Base-by-base conservation (phyloP, 2,329 filamentous ascomycete genomes). In the Albifimbria verrucaria region DNA sequence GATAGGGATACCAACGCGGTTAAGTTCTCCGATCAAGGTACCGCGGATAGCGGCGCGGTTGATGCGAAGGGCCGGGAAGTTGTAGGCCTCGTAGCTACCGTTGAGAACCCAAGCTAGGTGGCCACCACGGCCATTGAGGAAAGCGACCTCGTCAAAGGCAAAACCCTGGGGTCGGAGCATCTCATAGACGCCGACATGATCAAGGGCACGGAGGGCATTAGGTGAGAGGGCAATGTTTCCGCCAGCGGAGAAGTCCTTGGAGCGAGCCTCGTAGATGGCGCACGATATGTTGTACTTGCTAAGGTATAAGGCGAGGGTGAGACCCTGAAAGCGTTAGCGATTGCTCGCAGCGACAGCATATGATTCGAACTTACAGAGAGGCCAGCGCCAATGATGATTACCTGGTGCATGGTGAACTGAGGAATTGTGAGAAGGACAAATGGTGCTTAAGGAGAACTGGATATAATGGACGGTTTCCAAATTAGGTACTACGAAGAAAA, bases 151-250 rank as follows among this genome's bases (percentile, higher is more conserved):
- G 6, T 77, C 71, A 57, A 80, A 78, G 11, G 74, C 68, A 59
- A 72, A 78, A 22, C 73, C 75, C 18, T 72, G 65, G 2, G 62
- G 54, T 15, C 65, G 65, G 49, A 81, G 66, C 2, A 70, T 66
- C 3, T 69, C 49, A 57, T 79, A 81, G 7, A 80, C 64, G 6
- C 68, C 73, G 1, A 82, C 61, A 1, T 58, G 60, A 58, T 81
- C 74, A 1, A 83, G 70, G 48, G 81, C 67, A 17, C 72, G 71
- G 7, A 83, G 69, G 2, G 77, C 76, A 53, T 82, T 82, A 3
- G 79, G 79, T 0, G 77, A 78, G 15, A 82, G 71, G 72, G 80
- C 78, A 20, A 82, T 65, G 1, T 75, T 77, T 4, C 79, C 79
- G n/a, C 74, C 74, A 36, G 73, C 72, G 53, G 73, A 68, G 12